Conservation (phyloP, 2,329 filamentous ascomycete genomes). For the Hyphodiscus sp. region DNA sequence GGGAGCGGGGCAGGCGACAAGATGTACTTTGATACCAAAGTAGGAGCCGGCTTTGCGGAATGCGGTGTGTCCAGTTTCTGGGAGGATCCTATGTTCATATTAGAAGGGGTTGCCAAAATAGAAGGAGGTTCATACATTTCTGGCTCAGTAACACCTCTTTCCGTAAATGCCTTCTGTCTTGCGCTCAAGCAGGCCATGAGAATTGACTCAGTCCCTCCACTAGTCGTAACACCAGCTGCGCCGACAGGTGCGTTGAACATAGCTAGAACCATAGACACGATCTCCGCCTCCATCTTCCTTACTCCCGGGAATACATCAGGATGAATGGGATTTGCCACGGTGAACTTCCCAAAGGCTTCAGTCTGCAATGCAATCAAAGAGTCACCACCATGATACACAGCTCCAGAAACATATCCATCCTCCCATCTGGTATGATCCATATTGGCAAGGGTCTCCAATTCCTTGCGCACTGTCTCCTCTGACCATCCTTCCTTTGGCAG, state of each 20-base stretch:
- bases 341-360: conserved; percentile 90
- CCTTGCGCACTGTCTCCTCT: conserved; percentile 69
- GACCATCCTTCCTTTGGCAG: conserved; percentile 82
- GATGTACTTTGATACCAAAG: conserved; percentile 92
- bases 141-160: conserved; percentile 83
- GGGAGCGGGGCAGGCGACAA: conserved; percentile 80
- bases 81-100: conserved; percentile 65
- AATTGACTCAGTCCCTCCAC: conserved; percentile 93
- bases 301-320: conserved; percentile 98
- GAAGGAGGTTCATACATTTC: conserved; percentile 64
- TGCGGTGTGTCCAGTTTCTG: conserved; percentile 89
- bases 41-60: conserved; percentile 94
- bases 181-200: conserved; percentile 91
- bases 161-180: conserved; percentile 77
- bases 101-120: conserved; percentile 18
- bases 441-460: conserved; percentile 69
- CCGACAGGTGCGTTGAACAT: conserved; percentile 86
- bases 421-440: conserved; percentile 98
- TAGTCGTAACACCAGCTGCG: conserved; percentile 82
- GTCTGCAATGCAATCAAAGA: conserved; percentile 78
- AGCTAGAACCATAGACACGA: conserved; percentile 88
- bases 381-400: conserved; percentile 91
- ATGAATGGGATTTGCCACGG: conserved; percentile 93
- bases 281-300: conserved; percentile 97
- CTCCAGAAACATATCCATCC: conserved; percentile 87